Conservation (phyloP, 495 filamentous ascomycete species). For the Aspergillus ostianus region DNA sequence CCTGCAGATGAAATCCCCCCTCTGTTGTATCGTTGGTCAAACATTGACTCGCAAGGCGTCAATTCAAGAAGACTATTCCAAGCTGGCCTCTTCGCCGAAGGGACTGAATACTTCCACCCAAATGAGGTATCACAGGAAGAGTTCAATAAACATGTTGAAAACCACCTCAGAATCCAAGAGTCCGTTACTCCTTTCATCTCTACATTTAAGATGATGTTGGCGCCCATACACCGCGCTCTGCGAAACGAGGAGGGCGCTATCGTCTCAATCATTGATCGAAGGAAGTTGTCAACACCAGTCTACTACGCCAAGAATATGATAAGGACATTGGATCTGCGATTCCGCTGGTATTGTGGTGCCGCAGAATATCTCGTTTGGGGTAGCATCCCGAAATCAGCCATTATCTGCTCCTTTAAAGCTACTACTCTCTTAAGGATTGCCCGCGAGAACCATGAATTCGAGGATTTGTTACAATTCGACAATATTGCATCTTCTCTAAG, state of each 20-base stretch:
- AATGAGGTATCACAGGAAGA: conserved; percentile 13
- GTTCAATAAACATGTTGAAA: conserved; percentile 23
- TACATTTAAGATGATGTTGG: conserved; percentile 19
- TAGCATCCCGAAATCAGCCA: conserved; percentile 19
- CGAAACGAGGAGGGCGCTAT: conserved; percentile 24
- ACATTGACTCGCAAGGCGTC: conserved; percentile 32
- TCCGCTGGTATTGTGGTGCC: conserved; percentile 23
- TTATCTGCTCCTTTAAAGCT: conserved; percentile 28
- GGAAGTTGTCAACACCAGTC: conserved; percentile 20
- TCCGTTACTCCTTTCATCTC: conserved; percentile 36
- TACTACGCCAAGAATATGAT: conserved; percentile 28
- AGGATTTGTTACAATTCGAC: conserved; percentile 26
- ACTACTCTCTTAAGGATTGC: conserved; percentile 21
- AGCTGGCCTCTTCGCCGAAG: conserved; percentile 27
- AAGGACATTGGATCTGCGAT: conserved; percentile 16
- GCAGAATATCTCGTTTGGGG: conserved; percentile 41
- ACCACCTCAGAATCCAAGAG: conserved; percentile 24
- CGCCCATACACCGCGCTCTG: conserved; percentile 36
- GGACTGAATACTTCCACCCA: conserved; percentile 12
- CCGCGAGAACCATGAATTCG: conserved; percentile 17
- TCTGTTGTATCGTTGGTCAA: conserved; percentile 38
- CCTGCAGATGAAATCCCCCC: conserved; percentile 18
- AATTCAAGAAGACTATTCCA: conserved; percentile 22
- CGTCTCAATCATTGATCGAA: conserved; percentile 31
- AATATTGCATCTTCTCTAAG: conserved; percentile 5